These are phyloP conservation scores for Lasiodiplodia sp. DNA, from an alignment of 2,329 filamentous ascomycete genomes.

Conservation along the genomic window DNA sequence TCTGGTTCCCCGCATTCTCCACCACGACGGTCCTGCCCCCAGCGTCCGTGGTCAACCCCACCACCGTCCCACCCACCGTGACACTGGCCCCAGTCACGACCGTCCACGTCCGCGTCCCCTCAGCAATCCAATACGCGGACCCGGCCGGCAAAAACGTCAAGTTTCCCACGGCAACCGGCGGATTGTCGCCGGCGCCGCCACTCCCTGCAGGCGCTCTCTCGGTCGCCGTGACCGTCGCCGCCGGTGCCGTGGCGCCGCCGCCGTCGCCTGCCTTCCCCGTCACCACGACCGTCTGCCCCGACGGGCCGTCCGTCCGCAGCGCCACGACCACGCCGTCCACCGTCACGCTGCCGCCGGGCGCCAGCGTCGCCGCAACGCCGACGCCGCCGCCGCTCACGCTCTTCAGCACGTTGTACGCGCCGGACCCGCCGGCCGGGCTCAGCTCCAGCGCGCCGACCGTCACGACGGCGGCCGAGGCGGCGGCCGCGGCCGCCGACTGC, in stretches of 20 bases:
- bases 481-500: neutral
- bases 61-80: neutral
- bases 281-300: neutral
- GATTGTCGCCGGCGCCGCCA: too few relatives aligned
- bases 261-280: neutral
- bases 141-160: neutral
- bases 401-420: neutral
- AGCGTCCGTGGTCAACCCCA: neutral
- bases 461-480: neutral
- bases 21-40: neutral
- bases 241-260: neutral
- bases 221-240: too few relatives aligned
- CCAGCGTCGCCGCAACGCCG: neutral
- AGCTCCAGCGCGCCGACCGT: neutral
- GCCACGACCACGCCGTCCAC: neutral
- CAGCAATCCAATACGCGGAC: neutral
- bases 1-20: neutral
- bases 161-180: neutral
- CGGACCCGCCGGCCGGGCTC: neutral
- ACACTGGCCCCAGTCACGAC: neutral
- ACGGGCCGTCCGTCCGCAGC: neutral
- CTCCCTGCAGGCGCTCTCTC: too few relatives aligned
- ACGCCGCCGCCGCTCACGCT: neutral
- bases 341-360: neutral
- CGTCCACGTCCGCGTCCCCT: neutral